A percentile compares a stretch with the other conserved stretches of the same genome.
phyloP scores from a whole-genome alignment of 495 filamentous ascomycete species.

The Pseudoneurospora amorphoporcata region DNA sequence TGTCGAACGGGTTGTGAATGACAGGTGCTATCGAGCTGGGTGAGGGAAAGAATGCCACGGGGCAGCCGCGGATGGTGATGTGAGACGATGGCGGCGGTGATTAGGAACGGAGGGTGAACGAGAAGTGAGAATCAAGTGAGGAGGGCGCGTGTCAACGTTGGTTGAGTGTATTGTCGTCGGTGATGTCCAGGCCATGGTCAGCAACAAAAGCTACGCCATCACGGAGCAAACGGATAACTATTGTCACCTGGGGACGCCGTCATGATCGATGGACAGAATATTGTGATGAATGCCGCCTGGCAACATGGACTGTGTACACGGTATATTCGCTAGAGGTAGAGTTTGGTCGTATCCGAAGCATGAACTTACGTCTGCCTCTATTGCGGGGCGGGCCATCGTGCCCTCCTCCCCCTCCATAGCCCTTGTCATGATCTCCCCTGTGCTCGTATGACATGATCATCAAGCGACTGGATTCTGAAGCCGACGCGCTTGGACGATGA shows the following conservation, averaged over 20 bases:
- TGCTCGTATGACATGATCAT: constrained; percentile 34
- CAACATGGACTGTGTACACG: not conserved
- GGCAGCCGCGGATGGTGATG: not conserved
- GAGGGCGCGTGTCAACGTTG: not conserved
- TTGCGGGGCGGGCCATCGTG: constrained; percentile 15
- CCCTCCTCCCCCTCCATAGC: constrained; percentile 4
- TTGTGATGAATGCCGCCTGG: not conserved
- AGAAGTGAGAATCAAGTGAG: not conserved
- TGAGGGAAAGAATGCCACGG: not conserved
- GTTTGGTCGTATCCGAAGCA: not conserved
- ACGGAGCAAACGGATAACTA: not conserved
- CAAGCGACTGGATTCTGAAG: not conserved
- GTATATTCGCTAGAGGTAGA: not conserved
- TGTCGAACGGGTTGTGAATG: not conserved
- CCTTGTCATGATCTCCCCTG: constrained; percentile 28
- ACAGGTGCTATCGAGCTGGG: not conserved
- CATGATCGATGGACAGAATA: not conserved
- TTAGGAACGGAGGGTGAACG: not conserved
- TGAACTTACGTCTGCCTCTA: constrained; percentile 16
- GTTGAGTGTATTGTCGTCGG: not conserved
- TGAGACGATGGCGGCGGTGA: not conserved
- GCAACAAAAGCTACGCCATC: not conserved
- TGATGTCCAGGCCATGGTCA: not conserved
- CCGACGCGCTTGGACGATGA: not conserved
- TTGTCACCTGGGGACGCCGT: not conserved